Base-by-base conservation (phyloP, 805 yeast species). In the Candida nanaspora region DNA sequence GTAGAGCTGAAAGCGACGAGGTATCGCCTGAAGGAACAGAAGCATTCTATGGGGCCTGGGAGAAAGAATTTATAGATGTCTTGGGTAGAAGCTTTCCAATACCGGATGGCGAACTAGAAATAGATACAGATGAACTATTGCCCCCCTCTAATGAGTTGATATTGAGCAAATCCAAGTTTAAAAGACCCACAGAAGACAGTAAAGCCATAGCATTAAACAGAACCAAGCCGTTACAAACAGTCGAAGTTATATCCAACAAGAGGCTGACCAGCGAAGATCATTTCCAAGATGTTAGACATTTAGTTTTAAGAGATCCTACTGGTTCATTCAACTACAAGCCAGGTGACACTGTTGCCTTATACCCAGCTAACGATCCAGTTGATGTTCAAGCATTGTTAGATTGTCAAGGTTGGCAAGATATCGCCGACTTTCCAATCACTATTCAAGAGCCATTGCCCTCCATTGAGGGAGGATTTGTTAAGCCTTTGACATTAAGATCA, bases 1-100 rank as follows among this genome's bases (percentile, higher is more conserved):
- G 74, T 5, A 65, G 97, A 39, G 85, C 88, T 27, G 98, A 93
- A 51, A 86, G 93, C 19, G 97, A 93, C 61, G 98, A 93, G 48
- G 78, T 75, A 61, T 74, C 85, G 9, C 65, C 85, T 1, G 86
- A 82, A 39, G 91, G 93, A 0, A 59, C 74, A 11, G 97, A 91
- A 49, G 80, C 81, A 0, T 84, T 71, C 48, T 89, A 78, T 59
- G 69, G 76, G 19, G 88, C 81, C 48, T 91, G 93, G 88, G 82
- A 82, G 47, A 57, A 61, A 7, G 56, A 63, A 11, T 55, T 83
- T 11, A 33, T 81, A 1, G 57, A 56, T 21, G 60, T 53, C 19
- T 43, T 74, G 38, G 41, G 49, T 34, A 53, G 46, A 11, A 46
- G 48, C 21, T 63, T 56, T 39, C 77, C 78, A 2, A 44, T 55